Evolutionary conservation across 371 early-diverging fungal species (phyloP).

Genomic region (Rhizopus microsporus): DNA sequence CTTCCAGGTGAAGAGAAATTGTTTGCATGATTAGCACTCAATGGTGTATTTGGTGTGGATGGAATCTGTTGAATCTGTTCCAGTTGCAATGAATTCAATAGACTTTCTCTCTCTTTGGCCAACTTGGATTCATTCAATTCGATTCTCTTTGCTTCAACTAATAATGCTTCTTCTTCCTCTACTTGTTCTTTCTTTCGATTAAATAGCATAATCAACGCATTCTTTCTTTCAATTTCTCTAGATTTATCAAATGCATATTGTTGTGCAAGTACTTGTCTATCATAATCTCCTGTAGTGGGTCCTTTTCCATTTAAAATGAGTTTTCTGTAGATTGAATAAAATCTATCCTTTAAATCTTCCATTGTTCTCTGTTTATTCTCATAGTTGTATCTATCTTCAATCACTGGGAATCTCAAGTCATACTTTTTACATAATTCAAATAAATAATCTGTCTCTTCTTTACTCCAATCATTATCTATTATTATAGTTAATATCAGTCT

Average conservation of each 20-base stretch:
- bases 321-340: constrained; percentile 64
- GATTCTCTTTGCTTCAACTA: constrained; percentile 74
- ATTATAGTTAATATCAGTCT: neutral
- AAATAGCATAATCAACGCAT: constrained; percentile 70
- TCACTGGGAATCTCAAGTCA: constrained; percentile 83
- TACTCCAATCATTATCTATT: constrained; percentile 76
- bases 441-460: constrained; percentile 85
- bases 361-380: constrained; percentile 32
- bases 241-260: constrained; percentile 59
- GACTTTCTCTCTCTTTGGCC: constrained; percentile 71
- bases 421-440: constrained; percentile 73
- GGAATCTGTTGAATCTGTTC: constrained; percentile 54
- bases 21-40: constrained; percentile 12
- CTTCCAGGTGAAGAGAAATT: constrained; percentile 35
- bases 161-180: constrained; percentile 81
- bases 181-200: constrained; percentile 77
- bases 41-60: constrained; percentile 44
- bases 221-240: constrained; percentile 79
- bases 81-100: constrained; percentile 61
- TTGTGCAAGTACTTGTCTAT: constrained; percentile 38
- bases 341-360: constrained; percentile 81
- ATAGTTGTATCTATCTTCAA: constrained; percentile 80
- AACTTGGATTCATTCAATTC: constrained; percentile 77
- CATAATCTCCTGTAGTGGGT: constrained; percentile 34
- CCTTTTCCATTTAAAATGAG: constrained; percentile 46